Conservation (phyloP, 768 basidiomycete species). For the Pulveroboletus frians region DNA sequence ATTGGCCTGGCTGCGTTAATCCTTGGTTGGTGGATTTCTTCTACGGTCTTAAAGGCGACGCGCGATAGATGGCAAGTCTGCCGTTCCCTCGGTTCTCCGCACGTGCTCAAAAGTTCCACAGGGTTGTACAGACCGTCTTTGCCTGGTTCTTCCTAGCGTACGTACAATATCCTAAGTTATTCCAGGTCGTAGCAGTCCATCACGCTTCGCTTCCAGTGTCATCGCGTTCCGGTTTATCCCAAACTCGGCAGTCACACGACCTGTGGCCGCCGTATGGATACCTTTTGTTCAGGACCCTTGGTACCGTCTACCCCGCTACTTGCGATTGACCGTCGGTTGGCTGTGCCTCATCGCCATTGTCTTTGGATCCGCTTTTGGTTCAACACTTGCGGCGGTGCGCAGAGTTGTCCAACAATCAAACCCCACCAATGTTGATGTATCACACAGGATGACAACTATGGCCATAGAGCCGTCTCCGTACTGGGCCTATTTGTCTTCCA, state of each 20-base stretch:
- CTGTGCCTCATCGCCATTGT: slow-evolving; percentile 68
- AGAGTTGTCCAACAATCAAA: background rate
- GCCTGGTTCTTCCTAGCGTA: slow-evolving; percentile 80
- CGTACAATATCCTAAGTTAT: slow-evolving; percentile 22
- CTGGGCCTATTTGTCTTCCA: slow-evolving; percentile 80
- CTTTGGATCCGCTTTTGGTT: slow-evolving; percentile 86
- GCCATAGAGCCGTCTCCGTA: slow-evolving; percentile 77
- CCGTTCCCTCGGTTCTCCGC: background rate
- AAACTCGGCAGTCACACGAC: slow-evolving; percentile 60
- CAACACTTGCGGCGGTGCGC: slow-evolving; percentile 52
- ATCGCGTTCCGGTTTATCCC: slow-evolving; percentile 86
- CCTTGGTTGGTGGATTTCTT: slow-evolving; percentile 82
- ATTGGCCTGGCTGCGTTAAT: slow-evolving; percentile 53
- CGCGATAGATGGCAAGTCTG: slow-evolving; percentile 64
- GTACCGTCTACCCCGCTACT: slow-evolving; percentile 49
- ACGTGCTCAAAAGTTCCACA: slow-evolving; percentile 22
- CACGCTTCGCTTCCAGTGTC: slow-evolving; percentile 36
- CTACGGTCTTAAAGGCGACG: slow-evolving; percentile 62
- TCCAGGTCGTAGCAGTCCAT: background rate
- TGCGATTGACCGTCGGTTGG: slow-evolving; percentile 68
- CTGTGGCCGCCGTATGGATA: slow-evolving; percentile 68
- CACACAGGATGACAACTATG: slow-evolving; percentile 58
- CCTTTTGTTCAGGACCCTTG: slow-evolving; percentile 64
- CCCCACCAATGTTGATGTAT: slow-evolving; percentile 11
- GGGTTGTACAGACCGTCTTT: slow-evolving; percentile 77